A percentile compares a stretch with the other conserved stretches of the same genome.
Evolutionary conservation across 768 basidiomycete species (phyloP).

Genomic region (Thelephora aurantiotincta): DNA sequence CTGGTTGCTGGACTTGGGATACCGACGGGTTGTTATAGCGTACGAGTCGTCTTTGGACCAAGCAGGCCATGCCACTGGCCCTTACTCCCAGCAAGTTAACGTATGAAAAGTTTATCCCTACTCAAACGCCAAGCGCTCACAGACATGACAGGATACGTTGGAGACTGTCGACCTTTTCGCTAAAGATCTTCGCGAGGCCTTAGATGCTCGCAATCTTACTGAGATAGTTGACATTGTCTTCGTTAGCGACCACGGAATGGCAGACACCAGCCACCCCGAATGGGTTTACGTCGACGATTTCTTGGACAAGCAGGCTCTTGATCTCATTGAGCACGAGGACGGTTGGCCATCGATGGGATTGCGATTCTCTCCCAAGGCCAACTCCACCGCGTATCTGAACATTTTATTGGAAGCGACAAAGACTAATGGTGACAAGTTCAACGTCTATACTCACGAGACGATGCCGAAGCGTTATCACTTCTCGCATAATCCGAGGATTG

Average conservation of each 20-base stretch:
- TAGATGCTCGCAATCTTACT: constrained; percentile 60
- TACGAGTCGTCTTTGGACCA: constrained; percentile 84
- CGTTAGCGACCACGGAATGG: constrained; percentile 89
- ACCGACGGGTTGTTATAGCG: constrained; percentile 22
- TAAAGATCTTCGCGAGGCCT: constrained; percentile 43
- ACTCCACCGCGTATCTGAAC: constrained; percentile 41
- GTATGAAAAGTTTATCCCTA: constrained; percentile 24
- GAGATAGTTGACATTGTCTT: constrained; percentile 82
- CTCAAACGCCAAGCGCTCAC: background rate
- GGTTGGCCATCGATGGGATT: constrained; percentile 88
- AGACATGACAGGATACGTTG: constrained; percentile 39
- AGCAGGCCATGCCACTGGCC: constrained; percentile 64
- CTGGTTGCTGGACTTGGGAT: constrained; percentile 5
- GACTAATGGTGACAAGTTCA: constrained; percentile 49
- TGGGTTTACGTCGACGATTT: constrained; percentile 74
- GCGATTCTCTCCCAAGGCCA: constrained; percentile 48
- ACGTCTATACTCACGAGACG: constrained; percentile 63
- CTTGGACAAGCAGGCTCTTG: constrained; percentile 47
- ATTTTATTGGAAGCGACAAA: constrained; percentile 37
- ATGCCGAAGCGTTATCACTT: constrained; percentile 83
- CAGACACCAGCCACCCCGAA: constrained; percentile 68
- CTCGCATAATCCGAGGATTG: constrained; percentile 57
- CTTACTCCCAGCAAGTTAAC: constrained; percentile 55
- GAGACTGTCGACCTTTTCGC: constrained; percentile 61
- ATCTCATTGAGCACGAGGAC: constrained; percentile 57